A percentile compares a stretch with the other conserved stretches of the same genome.
phyloP scores from a whole-genome alignment of 495 filamentous ascomycete species.

The Penicillium nucicola region DNA sequence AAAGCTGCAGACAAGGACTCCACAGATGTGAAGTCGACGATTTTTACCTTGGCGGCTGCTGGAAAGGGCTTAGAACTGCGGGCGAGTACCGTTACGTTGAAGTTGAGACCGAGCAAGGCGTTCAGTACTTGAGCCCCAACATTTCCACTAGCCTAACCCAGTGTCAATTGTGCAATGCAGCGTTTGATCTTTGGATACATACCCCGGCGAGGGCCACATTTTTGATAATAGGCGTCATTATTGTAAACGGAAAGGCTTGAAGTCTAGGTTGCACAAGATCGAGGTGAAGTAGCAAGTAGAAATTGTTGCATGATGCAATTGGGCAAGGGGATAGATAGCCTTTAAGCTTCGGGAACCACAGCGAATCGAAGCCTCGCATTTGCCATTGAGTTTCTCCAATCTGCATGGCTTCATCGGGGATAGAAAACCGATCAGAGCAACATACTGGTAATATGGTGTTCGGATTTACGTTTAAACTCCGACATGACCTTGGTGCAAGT shows the following conservation, averaged over 20 bases:
- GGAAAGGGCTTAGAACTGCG: slow-evolving; percentile 18
- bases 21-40: slow-evolving; percentile 18
- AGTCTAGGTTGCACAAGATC: not conserved
- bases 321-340: no score
- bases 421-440: no score
- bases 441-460: no score
- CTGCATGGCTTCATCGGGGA: no score
- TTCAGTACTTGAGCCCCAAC: slow-evolving; percentile 12
- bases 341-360: no score
- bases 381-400: no score
- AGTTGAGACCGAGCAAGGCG: slow-evolving; percentile 14
- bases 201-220: slow-evolving; percentile 17
- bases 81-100: slow-evolving; percentile 19
- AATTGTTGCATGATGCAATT: not conserved
- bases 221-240: slow-evolving; percentile 9
- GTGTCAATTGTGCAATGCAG: slow-evolving; percentile 4
- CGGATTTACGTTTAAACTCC: no score
- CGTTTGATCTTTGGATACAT: not conserved
- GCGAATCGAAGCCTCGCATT: no score
- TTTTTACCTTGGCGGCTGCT: slow-evolving; percentile 7
- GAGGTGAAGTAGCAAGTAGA: no score
- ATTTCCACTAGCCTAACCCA: slow-evolving; percentile 15
- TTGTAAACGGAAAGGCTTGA: not conserved
- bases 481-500: no score
- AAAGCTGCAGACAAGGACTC: slow-evolving; percentile 17